Evolutionary conservation across 345 rosid genomes (phyloP).

Genomic region (Stellera chamaejasme): DNA sequence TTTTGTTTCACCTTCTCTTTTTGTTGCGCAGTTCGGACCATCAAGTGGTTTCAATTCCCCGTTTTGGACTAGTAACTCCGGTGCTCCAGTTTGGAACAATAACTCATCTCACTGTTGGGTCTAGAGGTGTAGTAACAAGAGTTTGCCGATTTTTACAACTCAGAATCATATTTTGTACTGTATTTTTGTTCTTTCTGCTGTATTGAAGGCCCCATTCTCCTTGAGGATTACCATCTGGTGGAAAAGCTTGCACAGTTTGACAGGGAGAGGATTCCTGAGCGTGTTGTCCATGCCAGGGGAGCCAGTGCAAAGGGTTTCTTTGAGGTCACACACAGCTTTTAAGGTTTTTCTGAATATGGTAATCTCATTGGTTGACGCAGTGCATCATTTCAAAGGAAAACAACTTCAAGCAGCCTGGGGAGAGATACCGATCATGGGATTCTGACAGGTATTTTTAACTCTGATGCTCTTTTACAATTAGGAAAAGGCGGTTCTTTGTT

Average conservation of each 20-base stretch:
- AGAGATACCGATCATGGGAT: conserved; percentile 68
- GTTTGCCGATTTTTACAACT: not conserved
- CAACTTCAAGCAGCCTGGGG: conserved; percentile 89
- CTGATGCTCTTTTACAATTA: not conserved
- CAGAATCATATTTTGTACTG: not conserved
- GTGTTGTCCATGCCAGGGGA: conserved; percentile 95
- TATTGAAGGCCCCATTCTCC: conserved; percentile 70
- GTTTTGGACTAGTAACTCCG: conserved; percentile 74
- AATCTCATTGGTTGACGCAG: conserved; percentile 25
- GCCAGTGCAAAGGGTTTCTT: conserved; percentile 93
- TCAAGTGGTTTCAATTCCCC: conserved; percentile 61
- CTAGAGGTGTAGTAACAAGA: conserved; percentile 38
- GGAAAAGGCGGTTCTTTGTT: too few species aligned
- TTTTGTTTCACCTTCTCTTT: too few species aligned
- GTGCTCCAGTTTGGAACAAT: conserved; percentile 80
- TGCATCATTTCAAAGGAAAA: conserved; percentile 65
- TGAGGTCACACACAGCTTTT: conserved; percentile 68
- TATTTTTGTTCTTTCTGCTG: too few species aligned
- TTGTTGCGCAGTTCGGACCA: conserved; percentile 38
- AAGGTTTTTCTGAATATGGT: conserved; percentile 3
- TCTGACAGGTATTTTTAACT: conserved; percentile 54
- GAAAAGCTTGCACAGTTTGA: conserved; percentile 85
- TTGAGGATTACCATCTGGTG: conserved; percentile 88
- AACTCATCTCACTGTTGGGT: conserved; percentile 77
- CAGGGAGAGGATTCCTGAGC: conserved; percentile 85